Conservation (phyloP, 2,329 filamentous ascomycete species). For the Orbilia javanica region DNA sequence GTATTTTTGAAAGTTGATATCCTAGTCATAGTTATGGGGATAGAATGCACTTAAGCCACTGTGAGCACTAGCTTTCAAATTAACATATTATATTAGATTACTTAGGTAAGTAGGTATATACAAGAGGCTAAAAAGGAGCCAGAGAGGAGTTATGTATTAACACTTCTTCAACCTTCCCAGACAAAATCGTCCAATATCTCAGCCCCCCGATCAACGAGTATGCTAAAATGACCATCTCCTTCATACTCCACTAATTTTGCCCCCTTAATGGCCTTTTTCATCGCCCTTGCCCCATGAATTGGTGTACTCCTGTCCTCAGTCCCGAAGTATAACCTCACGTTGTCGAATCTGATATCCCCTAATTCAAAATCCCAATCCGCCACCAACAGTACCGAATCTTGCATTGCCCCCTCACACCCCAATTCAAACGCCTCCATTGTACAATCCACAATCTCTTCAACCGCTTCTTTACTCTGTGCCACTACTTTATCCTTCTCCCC, state of each 20-base stretch:
- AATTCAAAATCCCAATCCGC: constrained; percentile 63
- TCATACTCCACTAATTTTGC: constrained; percentile 63
- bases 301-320: constrained; percentile 62
- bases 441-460: constrained; percentile 39
- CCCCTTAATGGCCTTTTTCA: constrained; percentile 64
- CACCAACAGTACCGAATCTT: constrained; percentile 62
- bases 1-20: too few relatives aligned
- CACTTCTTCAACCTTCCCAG: neutral
- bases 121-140: too few relatives aligned
- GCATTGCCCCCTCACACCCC: constrained; percentile 60
- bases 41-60: too few relatives aligned
- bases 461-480: constrained; percentile 42
- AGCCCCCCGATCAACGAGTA: constrained; percentile 49
- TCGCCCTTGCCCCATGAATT: constrained; percentile 64
- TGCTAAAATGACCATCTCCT: constrained; percentile 64
- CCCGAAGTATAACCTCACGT: constrained; percentile 63
- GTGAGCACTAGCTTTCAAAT: too few relatives aligned
- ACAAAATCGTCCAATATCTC: constrained; percentile 46
- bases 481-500: constrained; percentile 33
- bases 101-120: too few relatives aligned
- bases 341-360: constrained; percentile 61
- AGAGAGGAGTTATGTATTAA: neutral
- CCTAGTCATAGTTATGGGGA: too few relatives aligned
- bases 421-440: constrained; percentile 63
- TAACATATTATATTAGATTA: too few relatives aligned